Conservation (phyloP, 2,329 filamentous ascomycete genomes). For the Metarhizium humberi region DNA sequence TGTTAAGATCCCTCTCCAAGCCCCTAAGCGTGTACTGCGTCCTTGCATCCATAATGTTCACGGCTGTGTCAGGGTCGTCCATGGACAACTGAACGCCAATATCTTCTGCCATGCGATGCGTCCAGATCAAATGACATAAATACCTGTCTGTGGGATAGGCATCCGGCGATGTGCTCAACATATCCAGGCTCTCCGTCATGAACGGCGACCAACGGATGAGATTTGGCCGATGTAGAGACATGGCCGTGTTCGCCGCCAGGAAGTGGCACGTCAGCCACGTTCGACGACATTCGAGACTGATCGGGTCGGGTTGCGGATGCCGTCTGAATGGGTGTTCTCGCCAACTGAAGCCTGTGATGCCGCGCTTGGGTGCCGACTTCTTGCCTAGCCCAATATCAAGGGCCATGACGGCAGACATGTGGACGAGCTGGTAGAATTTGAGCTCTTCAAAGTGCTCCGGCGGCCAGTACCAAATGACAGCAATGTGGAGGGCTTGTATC, state of each 20-base stretch:
- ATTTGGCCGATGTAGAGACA: slow-evolving; percentile 52
- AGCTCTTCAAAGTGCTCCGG: slow-evolving; percentile 77
- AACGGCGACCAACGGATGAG: slow-evolving; percentile 52
- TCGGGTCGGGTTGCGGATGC: slow-evolving; percentile 37
- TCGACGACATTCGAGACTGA: slow-evolving; percentile 44
- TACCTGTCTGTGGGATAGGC: slow-evolving; percentile 47
- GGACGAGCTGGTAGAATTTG: slow-evolving; percentile 82
- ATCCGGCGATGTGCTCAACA: slow-evolving; percentile 43
- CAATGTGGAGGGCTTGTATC: slow-evolving; percentile 67
- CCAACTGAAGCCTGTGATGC: slow-evolving; percentile 21
- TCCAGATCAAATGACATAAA: slow-evolving; percentile 50
- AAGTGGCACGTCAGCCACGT: slow-evolving; percentile 53
- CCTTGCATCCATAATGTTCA: slow-evolving; percentile 51
- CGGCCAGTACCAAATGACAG: slow-evolving; percentile 77
- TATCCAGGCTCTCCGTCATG: slow-evolving; percentile 49
- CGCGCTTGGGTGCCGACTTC: slow-evolving; percentile 12
- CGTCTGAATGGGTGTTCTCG: slow-evolving; percentile 33
- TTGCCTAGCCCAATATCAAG: slow-evolving; percentile 71
- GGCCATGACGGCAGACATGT: slow-evolving; percentile 72
- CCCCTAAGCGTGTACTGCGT: slow-evolving; percentile 55
- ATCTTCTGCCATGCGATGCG: slow-evolving; percentile 58
- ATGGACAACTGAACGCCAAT: slow-evolving; percentile 56
- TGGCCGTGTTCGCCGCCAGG: slow-evolving; percentile 48
- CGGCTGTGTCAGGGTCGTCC: slow-evolving; percentile 49
- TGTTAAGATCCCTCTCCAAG: slow-evolving; percentile 55